Percentiles rank a stretch among this genome's conserved stretches.
Evolutionary conservation across 192 early-diverging fungal genomes (phyloP).

Genomic region (Powellomyces hirtus): DNA sequence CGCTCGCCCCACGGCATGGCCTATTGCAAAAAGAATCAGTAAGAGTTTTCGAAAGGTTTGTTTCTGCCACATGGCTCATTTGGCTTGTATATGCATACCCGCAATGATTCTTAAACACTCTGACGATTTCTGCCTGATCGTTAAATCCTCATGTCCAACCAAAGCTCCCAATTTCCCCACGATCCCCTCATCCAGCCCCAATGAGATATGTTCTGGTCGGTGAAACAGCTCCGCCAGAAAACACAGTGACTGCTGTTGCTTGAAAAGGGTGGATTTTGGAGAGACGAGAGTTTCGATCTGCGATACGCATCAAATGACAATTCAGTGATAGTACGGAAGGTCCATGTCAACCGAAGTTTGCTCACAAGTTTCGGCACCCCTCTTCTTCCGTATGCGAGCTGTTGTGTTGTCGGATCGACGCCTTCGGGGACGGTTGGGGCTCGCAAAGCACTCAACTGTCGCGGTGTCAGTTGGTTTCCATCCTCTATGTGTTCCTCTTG

Average conservation of each 20-base stretch:
- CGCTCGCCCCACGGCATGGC: slow-evolving; percentile 47
- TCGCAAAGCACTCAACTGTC: slow-evolving; percentile 1
- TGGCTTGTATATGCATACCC: slow-evolving; percentile 3
- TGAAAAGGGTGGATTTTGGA: slow-evolving; percentile 11
- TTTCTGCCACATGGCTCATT: not conserved
- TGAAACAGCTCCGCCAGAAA: slow-evolving; percentile 49
- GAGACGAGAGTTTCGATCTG: not conserved
- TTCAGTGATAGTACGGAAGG: not conserved
- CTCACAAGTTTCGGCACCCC: slow-evolving; percentile 53
- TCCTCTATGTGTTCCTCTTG: too few relatives aligned
- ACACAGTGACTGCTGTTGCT: slow-evolving; percentile 39
- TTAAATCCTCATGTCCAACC: slow-evolving; percentile 38
- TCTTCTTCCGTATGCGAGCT: slow-evolving; percentile 47
- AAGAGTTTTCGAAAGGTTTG: too few relatives aligned
- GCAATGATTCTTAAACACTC: slow-evolving; percentile 47
- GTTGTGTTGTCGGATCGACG: slow-evolving; percentile 47
- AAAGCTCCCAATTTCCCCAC: slow-evolving; percentile 27
- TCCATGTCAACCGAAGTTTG: slow-evolving; percentile 1
- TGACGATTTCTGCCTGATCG: slow-evolving; percentile 45
- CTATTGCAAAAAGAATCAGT: slow-evolving; percentile 3
- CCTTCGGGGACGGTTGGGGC: slow-evolving; percentile 5
- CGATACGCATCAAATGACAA: not conserved
- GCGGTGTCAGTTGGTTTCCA: not conserved
- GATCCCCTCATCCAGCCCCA: slow-evolving; percentile 39
- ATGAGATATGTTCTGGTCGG: slow-evolving; percentile 43